Evolutionary conservation across 768 basidiomycete genomes (phyloP), one percentile per base, ranked within the genome.

Genomic region (Xerocomus brunneocitrinus): DNA sequence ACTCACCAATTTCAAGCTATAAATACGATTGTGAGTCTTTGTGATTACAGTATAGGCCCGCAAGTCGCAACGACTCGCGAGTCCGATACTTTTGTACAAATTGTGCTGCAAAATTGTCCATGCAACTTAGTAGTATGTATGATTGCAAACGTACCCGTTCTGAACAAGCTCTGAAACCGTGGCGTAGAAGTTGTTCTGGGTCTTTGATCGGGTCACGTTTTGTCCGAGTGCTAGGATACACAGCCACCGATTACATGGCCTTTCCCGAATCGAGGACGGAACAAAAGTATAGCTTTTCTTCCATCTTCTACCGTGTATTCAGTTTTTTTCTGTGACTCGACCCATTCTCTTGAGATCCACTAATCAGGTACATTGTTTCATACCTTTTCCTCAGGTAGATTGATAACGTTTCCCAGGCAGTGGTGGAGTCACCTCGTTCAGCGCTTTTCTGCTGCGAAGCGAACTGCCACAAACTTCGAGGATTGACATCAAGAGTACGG

Each of bases 161-260:
- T 31, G 8, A 31, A 31, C 30, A 30, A 30, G 28, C 27, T 27
- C 27, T 27, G 5, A 27, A 27, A 27, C 27, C 27, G 27, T 27
- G 27, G 27, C 27, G 27, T 27, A 27, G 19, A 19, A 19, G 19
- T 19, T 19, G 19, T 19, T 19, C 19, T 19, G 19, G 19, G 1
- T 19, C 27, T 12, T 27, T 27, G 35, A 25, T 25, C 19, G 22
- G 35, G 19, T 19, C 19, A 19, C 19, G 19, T 19, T 22, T 32
- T 32, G 31, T 27, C 19, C 19, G n/a, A n/a, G n/a, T n/a, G n/a
- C n/a, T n/a, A n/a, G n/a, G 8, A 36, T 9, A 22, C 51, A 52
- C 58, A 61, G 68, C 67, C 67, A 67, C 63, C 31, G 48, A 62
- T 66, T 58, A 35, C 32, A 35, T 35, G 41, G 32, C 14, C 24